Evolutionary conservation across 2,329 filamentous ascomycete species (phyloP).

Genomic region (Decorospora gaudefroyi): DNA sequence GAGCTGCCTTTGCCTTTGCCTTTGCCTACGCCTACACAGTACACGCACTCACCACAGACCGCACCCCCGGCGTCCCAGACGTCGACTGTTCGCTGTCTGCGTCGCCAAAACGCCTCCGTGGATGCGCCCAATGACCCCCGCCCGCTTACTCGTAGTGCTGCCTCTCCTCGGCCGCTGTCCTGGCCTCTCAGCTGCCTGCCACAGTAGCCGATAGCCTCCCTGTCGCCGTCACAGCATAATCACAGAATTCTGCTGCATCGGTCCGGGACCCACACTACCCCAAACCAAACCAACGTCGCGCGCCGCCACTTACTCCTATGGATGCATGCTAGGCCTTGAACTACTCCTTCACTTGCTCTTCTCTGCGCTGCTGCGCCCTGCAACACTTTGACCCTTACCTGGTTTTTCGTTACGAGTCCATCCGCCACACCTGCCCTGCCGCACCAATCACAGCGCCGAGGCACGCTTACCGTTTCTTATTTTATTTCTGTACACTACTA

Average conservation of each 20-base stretch:
- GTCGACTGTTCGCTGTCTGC: constrained; percentile 16
- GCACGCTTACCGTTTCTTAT: constrained; percentile 37
- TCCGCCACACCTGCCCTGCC: constrained; percentile 28
- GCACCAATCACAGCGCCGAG: constrained; percentile 33
- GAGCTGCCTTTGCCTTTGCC: too few species aligned
- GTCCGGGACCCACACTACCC: constrained; percentile 34
- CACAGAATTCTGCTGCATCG: constrained; percentile 31
- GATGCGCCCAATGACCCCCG: constrained; percentile 40
- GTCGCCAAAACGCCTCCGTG: constrained; percentile 22
- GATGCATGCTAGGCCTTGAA: constrained; percentile 33
- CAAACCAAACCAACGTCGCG: constrained; percentile 25
- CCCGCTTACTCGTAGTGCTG: constrained; percentile 26
- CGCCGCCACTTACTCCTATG: constrained; percentile 38
- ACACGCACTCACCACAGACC: constrained; percentile 18
- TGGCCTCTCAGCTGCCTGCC: constrained; percentile 27
- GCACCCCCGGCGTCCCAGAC: constrained; percentile 13
- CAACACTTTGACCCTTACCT: constrained; percentile 46
- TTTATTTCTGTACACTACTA: constrained; percentile 37
- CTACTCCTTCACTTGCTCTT: constrained; percentile 39
- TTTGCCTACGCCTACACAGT: too few species aligned
- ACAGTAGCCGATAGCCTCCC: constrained; percentile 26
- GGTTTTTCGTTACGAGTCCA: constrained; percentile 38
- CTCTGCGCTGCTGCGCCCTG: constrained; percentile 47
- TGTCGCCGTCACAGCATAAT: constrained; percentile 30
- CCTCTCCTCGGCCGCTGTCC: constrained; percentile 36